Percentiles rank a stretch among this genome's conserved stretches.
These are phyloP conservation scores for Microsporum ferrugineum DNA, from an alignment of 2,329 filamentous ascomycete genomes.

Conservation along the genomic window DNA sequence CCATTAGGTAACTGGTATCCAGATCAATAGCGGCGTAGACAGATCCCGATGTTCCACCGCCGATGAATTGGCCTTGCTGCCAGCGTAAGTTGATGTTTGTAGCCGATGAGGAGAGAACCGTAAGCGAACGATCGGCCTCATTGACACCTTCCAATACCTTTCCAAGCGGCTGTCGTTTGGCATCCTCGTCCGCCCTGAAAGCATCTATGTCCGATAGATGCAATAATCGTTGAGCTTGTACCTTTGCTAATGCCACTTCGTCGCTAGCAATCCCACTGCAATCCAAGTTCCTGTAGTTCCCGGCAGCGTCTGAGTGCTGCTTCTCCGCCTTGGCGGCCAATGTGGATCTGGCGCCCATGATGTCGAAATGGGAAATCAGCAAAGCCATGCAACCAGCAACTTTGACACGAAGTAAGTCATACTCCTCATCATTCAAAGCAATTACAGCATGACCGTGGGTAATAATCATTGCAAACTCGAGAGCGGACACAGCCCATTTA, in stretches of 20 bases:
- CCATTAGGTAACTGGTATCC: slow-evolving; percentile 92
- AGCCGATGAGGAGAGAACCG: slow-evolving; percentile 83
- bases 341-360: slow-evolving; percentile 91
- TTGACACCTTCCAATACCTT: slow-evolving; percentile 88
- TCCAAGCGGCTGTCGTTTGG: slow-evolving; percentile 76
- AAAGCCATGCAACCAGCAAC: slow-evolving; percentile 96
- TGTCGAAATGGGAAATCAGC: slow-evolving; percentile 95
- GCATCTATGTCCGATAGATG: slow-evolving; percentile 68
- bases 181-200: slow-evolving; percentile 62
- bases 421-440: slow-evolving; percentile 81
- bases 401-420: slow-evolving; percentile 67
- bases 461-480: slow-evolving; percentile 97
- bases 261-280: slow-evolving; percentile 65
- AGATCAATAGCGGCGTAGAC: slow-evolving; percentile 97
- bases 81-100: slow-evolving; percentile 93
- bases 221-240: slow-evolving; percentile 63
- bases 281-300: slow-evolving; percentile 66
- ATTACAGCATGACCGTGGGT: slow-evolving; percentile 86
- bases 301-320: slow-evolving; percentile 68
- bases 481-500: slow-evolving; percentile 86
- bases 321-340: slow-evolving; percentile 90
- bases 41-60: slow-evolving; percentile 91
- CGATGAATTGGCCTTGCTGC: slow-evolving; percentile 98
- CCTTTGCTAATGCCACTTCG: slow-evolving; percentile 65
- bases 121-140: slow-evolving; percentile 88